These are phyloP conservation scores for Pythium aquatile DNA, from an alignment of 352 stramenopile genomes.

Conservation along the genomic window DNA sequence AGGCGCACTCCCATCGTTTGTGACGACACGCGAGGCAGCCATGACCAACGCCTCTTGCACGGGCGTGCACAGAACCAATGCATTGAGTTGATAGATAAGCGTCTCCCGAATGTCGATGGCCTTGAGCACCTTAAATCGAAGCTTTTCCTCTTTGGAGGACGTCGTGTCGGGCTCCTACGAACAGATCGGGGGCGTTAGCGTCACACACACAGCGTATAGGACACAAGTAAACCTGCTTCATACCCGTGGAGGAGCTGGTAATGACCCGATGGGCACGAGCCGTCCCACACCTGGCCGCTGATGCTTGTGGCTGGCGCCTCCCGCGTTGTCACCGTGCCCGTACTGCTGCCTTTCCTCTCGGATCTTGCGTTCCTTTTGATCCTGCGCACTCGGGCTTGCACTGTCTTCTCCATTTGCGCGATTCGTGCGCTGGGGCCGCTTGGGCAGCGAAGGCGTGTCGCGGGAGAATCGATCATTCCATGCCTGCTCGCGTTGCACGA, in stretches of 20 bases:
- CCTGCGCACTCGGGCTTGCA: not conserved
- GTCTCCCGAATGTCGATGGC: slow-evolving; percentile 65
- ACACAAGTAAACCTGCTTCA: not conserved
- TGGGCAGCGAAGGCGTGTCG: slow-evolving; percentile 47
- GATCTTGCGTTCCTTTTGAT: slow-evolving; percentile 49
- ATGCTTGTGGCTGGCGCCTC: slow-evolving; percentile 2
- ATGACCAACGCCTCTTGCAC: slow-evolving; percentile 55
- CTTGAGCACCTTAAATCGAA: slow-evolving; percentile 70
- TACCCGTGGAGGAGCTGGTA: slow-evolving; percentile 30
- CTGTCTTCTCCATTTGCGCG: slow-evolving; percentile 5
- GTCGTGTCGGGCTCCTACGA: slow-evolving; percentile 23
- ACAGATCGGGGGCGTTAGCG: not conserved
- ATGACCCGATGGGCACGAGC: slow-evolving; percentile 37
- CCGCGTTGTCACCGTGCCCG: slow-evolving; percentile 13
- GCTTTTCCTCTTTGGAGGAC: slow-evolving; percentile 59
- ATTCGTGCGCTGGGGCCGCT: slow-evolving; percentile 36
- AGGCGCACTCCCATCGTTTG: slow-evolving; percentile 12
- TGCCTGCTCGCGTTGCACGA: slow-evolving; percentile 61
- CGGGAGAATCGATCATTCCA: slow-evolving; percentile 77
- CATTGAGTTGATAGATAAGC: slow-evolving; percentile 67
- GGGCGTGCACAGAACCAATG: slow-evolving; percentile 66
- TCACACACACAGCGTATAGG: not conserved
- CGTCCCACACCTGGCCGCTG: slow-evolving; percentile 21
- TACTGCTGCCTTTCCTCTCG: slow-evolving; percentile 58
- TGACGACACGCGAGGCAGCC: slow-evolving; percentile 40